phyloP scores from a whole-genome alignment of 192 early-diverging fungal genomes.

The Linnemannia exigua region DNA sequence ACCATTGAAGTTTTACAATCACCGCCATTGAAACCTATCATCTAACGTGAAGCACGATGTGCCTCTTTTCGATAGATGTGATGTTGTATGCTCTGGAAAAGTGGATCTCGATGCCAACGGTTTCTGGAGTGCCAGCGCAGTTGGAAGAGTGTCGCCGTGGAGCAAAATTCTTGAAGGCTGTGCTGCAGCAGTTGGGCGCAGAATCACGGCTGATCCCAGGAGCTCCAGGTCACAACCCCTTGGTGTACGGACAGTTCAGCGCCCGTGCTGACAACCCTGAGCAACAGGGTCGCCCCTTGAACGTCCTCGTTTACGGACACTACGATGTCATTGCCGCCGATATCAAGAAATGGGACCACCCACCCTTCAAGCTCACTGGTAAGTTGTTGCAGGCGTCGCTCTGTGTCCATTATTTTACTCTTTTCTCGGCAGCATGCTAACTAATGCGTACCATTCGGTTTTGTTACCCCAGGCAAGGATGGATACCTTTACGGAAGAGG shows the following conservation, averaged over 20 bases:
- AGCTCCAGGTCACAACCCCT: conserved; percentile 71
- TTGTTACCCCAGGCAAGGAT: conserved; percentile 61
- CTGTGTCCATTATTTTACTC: neutral
- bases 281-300: conserved; percentile 18
- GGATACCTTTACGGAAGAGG: conserved; percentile 85
- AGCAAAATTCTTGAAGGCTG: conserved; percentile 78
- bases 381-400: conserved; percentile 6
- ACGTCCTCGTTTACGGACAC: conserved; percentile 83
- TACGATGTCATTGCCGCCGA: conserved; percentile 87
- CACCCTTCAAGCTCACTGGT: conserved; percentile 76
- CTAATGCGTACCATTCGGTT: neutral
- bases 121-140: conserved; percentile 75
- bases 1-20: neutral
- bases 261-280: conserved; percentile 20
- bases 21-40: neutral
- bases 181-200: conserved; percentile 78
- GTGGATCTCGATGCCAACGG: conserved; percentile 78
- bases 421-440: neutral
- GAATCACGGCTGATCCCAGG: conserved; percentile 72
- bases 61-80: conserved; percentile 43
- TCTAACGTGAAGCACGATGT: neutral
- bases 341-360: conserved; percentile 71
- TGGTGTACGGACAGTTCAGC: conserved; percentile 72
- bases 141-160: conserved; percentile 80
- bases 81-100: conserved; percentile 74